These are phyloP conservation scores for Ophiocordyceps sinensis DNA, from an alignment of 2,329 filamentous ascomycete genomes.

Conservation along the genomic window DNA sequence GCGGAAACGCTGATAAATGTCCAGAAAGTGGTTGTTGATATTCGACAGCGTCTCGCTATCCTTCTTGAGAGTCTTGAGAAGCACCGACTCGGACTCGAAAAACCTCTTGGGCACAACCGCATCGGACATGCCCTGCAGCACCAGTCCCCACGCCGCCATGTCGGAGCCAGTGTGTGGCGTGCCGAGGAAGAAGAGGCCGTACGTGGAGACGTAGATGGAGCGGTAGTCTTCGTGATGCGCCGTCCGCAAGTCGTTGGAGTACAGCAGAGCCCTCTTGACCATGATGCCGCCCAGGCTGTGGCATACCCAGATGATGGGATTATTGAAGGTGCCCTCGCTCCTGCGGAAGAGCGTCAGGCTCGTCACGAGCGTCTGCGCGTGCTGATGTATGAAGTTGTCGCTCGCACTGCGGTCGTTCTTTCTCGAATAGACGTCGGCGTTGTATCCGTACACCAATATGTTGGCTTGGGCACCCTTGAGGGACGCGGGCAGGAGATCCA, in stretches of 20 bases:
- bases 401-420: conserved; percentile 38
- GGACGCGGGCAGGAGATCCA: conserved; percentile 48
- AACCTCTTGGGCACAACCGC: conserved; percentile 50
- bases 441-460: conserved; percentile 60
- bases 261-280: conserved; percentile 54
- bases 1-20: conserved; percentile 55
- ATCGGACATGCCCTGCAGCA: conserved; percentile 54
- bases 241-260: conserved; percentile 46
- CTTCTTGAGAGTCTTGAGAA: conserved; percentile 56
- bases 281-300: conserved; percentile 63
- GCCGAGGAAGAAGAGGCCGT: conserved; percentile 61
- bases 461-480: conserved; percentile 44
- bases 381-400: conserved; percentile 53
- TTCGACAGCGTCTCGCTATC: conserved; percentile 62
- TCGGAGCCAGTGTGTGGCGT: conserved; percentile 62
- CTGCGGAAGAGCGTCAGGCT: conserved; percentile 49
- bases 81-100: conserved; percentile 51
- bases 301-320: conserved; percentile 62
- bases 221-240: conserved; percentile 48
- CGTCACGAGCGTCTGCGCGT: conserved; percentile 54
- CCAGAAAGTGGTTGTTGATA: conserved; percentile 59
- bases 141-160: conserved; percentile 50
- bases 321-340: conserved; percentile 37
- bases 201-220: conserved; percentile 60
- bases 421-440: conserved; percentile 46